Evolutionary conservation across 2,329 filamentous ascomycete species (phyloP), one percentile per base, ranked within the genome.

Genomic region (Rhinocladiella mackenziei): DNA sequence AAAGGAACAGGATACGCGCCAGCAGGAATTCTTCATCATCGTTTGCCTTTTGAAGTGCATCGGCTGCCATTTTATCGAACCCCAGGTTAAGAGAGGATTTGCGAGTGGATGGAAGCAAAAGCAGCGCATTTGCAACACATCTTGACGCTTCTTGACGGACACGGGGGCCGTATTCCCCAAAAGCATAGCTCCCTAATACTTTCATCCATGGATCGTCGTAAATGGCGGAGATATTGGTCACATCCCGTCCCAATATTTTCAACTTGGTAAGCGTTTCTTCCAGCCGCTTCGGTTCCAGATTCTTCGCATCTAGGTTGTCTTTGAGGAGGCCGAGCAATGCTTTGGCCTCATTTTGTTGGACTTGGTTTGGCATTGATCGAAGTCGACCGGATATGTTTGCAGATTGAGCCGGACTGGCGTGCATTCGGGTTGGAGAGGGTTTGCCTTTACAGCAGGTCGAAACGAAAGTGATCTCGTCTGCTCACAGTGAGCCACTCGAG

Each of bases 1-100:
- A 77, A 8, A 92, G 73, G 57, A 94, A 89, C 11, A 94, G 69
- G 31, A 94, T 79, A 39, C 88, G 78, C n/a, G 83, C 83, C 48
- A 77, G 68, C 2, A 97, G 73, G 63, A 97, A 96, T 60, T 97
- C 89, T 56, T 94, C 84, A 50, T 97, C 89, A 43, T 77, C 74
- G 56, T 74, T 82, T 50, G 88, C 83, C 45, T 75, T 81, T 73
- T 77, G 83, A 30, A 95, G 74, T 51, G 77, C 80, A 43, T 78
- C 73, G 46, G 86, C 88, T 13, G 83, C 79, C 56, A 82, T 84
- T 11, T 73, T 67, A 29, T 78, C 78, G 59, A 79, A 83, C 6
- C 77, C 83, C 15, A 86, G 68, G 57, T 89, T 79, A 10, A 88
- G 81, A 40, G 92, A 81, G 32, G 77, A 74, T 61, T 91, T 83